phyloP scores from a whole-genome alignment of 169 alveolate species.

The Plasmodium inui region DNA sequence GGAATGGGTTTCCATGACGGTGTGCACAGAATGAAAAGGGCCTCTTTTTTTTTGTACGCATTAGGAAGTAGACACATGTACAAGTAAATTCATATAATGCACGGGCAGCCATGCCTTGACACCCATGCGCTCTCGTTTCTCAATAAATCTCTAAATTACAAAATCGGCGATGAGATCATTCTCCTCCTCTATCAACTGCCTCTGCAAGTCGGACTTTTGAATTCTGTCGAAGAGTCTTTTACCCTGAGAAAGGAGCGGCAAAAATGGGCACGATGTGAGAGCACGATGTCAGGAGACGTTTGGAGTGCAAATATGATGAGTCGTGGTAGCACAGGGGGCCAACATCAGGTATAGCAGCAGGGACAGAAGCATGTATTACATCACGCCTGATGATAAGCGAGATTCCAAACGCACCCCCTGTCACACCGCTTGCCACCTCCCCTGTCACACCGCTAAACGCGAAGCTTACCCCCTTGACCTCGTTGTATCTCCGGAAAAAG shows the following conservation, averaged over 20 bases:
- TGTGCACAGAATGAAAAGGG: neutral
- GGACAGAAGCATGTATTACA: neutral
- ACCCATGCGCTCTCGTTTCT: neutral
- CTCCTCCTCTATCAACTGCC: slow-evolving; percentile 50
- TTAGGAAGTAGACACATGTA: neutral
- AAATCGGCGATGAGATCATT: slow-evolving; percentile 43
- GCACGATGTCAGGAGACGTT: neutral
- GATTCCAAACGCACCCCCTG: neutral
- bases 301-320: neutral
- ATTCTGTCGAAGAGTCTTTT: slow-evolving; percentile 43
- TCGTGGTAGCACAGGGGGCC: neutral
- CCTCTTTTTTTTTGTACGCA: neutral
- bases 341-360: neutral
- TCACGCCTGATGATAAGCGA: neutral
- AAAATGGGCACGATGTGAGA: neutral
- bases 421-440: too few relatives aligned
- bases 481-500: slow-evolving; percentile 37
- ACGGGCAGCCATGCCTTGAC: neutral
- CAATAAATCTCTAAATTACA: slow-evolving; percentile 10
- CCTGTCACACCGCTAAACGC: neutral
- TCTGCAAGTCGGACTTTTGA: slow-evolving; percentile 44
- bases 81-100: neutral
- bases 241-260: slow-evolving; percentile 21
- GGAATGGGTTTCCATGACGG: neutral
- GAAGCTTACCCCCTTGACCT: slow-evolving; percentile 49